phyloP scores from a whole-genome alignment of 352 stramenopile genomes.

The Globisporangium emineosum region DNA sequence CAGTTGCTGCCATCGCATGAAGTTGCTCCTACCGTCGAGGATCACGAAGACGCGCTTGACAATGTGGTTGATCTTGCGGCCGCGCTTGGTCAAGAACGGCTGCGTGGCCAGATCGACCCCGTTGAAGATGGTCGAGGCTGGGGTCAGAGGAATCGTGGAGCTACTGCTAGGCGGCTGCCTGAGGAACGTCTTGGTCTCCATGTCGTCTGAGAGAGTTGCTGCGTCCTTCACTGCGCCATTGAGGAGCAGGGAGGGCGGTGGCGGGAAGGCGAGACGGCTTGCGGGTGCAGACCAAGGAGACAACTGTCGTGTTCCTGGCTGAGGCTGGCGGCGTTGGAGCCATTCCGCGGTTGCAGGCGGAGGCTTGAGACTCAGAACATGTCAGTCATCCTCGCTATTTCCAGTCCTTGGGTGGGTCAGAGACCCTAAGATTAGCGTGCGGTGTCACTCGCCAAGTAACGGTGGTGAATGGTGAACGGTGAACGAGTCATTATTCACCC shows the following conservation, averaged over 20 bases:
- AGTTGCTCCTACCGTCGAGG: conserved; percentile 41
- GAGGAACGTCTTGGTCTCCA: conserved; percentile 13
- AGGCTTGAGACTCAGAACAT: neutral
- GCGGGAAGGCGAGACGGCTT: neutral
- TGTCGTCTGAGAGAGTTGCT: neutral
- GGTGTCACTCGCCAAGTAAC: neutral
- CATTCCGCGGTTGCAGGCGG: neutral
- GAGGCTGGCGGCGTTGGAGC: conserved; percentile 2
- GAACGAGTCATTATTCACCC: neutral
- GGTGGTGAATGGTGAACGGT: neutral
- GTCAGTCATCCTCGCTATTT: neutral
- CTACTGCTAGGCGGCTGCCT: neutral
- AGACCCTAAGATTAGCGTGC: neutral
- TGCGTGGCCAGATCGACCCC: conserved; percentile 59
- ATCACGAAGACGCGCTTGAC: conserved; percentile 78
- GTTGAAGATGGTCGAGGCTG: conserved; percentile 40
- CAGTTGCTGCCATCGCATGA: neutral
- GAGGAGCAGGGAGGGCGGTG: neutral
- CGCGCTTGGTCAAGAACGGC: conserved; percentile 72
- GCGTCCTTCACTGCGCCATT: conserved; percentile 3
- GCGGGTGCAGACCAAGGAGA: neutral
- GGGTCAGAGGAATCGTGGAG: neutral
- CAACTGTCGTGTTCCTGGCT: neutral
- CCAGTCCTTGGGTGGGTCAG: neutral
- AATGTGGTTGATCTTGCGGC: conserved; percentile 57